Base-by-base conservation (phyloP, 2,329 filamentous ascomycete species). In the Talaromyces funiculosus region DNA sequence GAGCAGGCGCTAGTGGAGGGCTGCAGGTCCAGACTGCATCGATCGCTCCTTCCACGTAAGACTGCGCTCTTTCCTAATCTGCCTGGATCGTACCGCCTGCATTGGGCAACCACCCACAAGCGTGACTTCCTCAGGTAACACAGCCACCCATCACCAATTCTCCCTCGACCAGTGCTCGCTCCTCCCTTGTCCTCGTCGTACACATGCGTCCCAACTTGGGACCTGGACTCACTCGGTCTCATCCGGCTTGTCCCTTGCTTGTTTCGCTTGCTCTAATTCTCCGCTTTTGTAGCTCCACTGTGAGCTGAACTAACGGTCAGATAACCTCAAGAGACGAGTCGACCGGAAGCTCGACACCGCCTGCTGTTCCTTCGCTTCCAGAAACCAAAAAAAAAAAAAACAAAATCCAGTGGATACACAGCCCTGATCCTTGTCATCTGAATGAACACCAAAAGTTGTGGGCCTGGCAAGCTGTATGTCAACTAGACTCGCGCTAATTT, bases 401-500 rank as follows among this genome's bases (percentile, higher is more conserved):
- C 53, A 42, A 24, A 56, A 24, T 56, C 12, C 38, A 16, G 29
- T 24, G 22, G 20, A 18, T 3, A 8, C 33, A 35, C 7, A 40
- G 22, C 33, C 16, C 22, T 37, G 22, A 54, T 54, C 51, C 33
- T 54, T 24, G 24, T 16, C 51, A 35, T 54, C 14, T 35, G 20
- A 40, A 54, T 18, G 18, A 24, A 38, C 16, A 18, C 20, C 7
- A 2, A 18, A 24, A 35, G 33, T 26, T 14, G 16, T 7, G 18
- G 57, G 12, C 3, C 26, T 29, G 26, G 26, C 49, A 26, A 42
- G 45, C 57, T 53, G 57, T 43, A 53, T 45, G 20, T 20, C 26
- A 42, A 38, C 24, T 35, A 49, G 24, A 12, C 42, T 10, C 29
- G 16, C 56, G 33, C 57, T 59, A 59, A 53, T 42, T 59, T n/a